Evolutionary conservation across 2,329 filamentous ascomycete species (phyloP).

Genomic region (Purpureocillium lavendulum): DNA sequence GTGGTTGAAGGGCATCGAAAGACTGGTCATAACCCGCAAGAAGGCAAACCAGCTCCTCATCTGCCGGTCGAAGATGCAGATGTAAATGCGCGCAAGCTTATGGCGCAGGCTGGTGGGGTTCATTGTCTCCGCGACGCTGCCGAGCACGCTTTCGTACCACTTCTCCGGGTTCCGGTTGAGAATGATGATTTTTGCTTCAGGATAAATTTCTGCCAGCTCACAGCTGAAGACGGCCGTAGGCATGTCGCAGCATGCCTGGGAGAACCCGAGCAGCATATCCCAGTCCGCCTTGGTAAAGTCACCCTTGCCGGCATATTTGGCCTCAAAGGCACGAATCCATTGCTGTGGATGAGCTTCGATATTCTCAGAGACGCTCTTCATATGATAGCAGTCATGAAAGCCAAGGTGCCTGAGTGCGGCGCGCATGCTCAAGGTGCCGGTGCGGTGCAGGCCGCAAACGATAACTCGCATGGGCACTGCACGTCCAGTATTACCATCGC

Average conservation of each 20-base stretch:
- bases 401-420: constrained; percentile 13
- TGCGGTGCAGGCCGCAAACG: constrained; percentile 27
- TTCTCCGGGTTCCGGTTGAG: constrained; percentile 27
- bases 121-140: constrained; percentile 12
- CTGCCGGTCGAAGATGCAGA: constrained; percentile 16
- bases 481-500: too few species aligned
- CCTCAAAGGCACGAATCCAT: constrained; percentile 22
- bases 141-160: constrained; percentile 24
- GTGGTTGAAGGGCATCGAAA: constrained; percentile 19
- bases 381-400: constrained; percentile 19
- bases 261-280: constrained; percentile 34
- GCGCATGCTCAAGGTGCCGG: constrained; percentile 25
- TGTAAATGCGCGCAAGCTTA: constrained; percentile 15
- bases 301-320: constrained; percentile 19
- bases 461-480: constrained; percentile 28
- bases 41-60: constrained; percentile 16
- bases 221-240: constrained; percentile 44
- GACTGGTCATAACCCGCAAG: constrained; percentile 14
- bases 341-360: constrained; percentile 12
- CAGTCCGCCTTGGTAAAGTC: constrained; percentile 29
- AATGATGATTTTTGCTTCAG: constrained; percentile 29
- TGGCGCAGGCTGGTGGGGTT: constrained; percentile 5
- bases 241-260: constrained; percentile 43
- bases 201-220: constrained; percentile 23
- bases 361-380: constrained; percentile 11